These are phyloP conservation scores for Aphanomyces cochlioides DNA, from an alignment of 352 stramenopile genomes.

Conservation along the genomic window DNA sequence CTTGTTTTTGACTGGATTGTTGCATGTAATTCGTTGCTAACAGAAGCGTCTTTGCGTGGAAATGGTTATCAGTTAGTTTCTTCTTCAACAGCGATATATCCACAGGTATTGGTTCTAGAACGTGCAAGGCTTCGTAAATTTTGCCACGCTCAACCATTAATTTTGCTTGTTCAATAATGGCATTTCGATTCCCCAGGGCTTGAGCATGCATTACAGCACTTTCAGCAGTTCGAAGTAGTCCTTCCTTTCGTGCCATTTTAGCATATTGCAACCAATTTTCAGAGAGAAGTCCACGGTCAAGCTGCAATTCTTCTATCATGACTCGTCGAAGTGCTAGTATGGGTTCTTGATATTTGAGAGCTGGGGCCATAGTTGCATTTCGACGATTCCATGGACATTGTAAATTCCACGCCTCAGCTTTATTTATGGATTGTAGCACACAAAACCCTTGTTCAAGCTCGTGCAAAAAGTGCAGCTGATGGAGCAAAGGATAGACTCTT, in stretches of 20 bases:
- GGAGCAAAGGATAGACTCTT: constrained; percentile 64
- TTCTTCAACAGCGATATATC: constrained; percentile 70
- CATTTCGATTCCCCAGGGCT: constrained; percentile 68
- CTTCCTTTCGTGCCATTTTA: constrained; percentile 80
- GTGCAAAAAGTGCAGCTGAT: constrained; percentile 74
- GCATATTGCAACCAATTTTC: constrained; percentile 82
- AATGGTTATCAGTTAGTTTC: constrained; percentile 57
- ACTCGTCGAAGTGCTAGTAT: constrained; percentile 78
- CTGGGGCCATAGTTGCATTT: constrained; percentile 66
- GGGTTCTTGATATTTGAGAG: constrained; percentile 77
- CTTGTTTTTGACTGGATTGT: constrained; percentile 91
- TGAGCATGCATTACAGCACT: constrained; percentile 85
- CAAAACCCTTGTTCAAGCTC: constrained; percentile 72
- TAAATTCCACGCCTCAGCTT: constrained; percentile 38
- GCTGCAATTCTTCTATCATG: constrained; percentile 34
- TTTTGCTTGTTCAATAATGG: constrained; percentile 72
- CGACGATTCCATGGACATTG: constrained; percentile 68
- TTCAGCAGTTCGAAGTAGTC: constrained; percentile 69
- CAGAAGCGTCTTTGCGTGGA: constrained; percentile 86
- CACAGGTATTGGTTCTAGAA: constrained; percentile 77
- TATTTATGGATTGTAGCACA: constrained; percentile 26
- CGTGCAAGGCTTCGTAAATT: constrained; percentile 82
- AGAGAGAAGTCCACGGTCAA: constrained; percentile 36
- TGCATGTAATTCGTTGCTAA: constrained; percentile 96
- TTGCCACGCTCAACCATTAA: constrained; percentile 72